Evolutionary conservation across 192 early-diverging fungal genomes (phyloP).

Genomic region (Coemansia sp.): DNA sequence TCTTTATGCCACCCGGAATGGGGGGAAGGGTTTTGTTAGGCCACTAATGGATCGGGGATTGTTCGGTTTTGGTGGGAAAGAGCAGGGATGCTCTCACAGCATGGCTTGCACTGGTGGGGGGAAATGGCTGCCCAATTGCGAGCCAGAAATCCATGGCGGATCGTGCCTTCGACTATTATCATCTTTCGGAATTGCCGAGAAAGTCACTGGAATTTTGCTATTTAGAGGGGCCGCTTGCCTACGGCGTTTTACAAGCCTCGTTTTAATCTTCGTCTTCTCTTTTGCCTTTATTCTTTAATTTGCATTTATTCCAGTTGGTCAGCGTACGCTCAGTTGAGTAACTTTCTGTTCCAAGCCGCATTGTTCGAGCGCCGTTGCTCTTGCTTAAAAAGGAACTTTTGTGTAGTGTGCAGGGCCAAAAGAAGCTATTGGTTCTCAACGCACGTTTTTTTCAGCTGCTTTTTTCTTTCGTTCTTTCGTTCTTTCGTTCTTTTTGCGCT

Average conservation of each 20-base stretch:
- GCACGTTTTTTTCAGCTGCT: slow-evolving; percentile 7
- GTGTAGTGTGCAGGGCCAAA: not conserved
- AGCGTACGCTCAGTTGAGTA: not conserved
- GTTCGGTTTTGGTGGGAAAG: too few species aligned
- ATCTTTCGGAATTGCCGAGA: slow-evolving; percentile 4
- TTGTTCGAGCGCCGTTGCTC: not conserved
- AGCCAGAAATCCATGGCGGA: not conserved
- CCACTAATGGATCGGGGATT: too few species aligned
- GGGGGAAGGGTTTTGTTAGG: too few species aligned
- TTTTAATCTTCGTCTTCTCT: not conserved
- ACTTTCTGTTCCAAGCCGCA: not conserved
- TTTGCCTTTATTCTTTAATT: not conserved
- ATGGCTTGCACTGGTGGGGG: too few species aligned
- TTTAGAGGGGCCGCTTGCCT: not conserved
- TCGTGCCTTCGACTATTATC: not conserved
- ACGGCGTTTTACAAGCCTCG: not conserved
- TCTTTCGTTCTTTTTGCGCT: not conserved
- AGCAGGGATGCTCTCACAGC: too few species aligned
- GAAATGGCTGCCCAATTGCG: too few species aligned
- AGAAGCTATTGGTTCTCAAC: not conserved
- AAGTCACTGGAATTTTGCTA: not conserved
- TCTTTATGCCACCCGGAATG: not conserved
- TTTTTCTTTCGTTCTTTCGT: not conserved
- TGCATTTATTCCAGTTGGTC: not conserved
- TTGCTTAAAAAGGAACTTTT: not conserved